Percentiles rank a stretch among this genome's conserved stretches.
Evolutionary conservation across 1,284 basidiomycete species (phyloP).

Genomic region (Psilocybe mexicana): DNA sequence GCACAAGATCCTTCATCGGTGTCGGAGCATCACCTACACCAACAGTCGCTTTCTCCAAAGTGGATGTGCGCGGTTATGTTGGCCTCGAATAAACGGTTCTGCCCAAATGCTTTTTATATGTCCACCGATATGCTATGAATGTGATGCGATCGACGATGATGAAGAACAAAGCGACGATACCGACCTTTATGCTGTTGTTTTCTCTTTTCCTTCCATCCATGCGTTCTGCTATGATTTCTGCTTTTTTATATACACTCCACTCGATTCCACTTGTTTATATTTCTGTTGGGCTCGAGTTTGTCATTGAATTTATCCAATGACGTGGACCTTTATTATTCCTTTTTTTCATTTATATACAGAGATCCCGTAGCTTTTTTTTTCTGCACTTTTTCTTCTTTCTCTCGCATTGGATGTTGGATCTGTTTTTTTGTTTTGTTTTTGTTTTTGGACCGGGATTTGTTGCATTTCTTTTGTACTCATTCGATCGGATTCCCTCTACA

Average conservation of each 20-base stretch:
- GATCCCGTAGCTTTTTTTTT: conserved; percentile 10
- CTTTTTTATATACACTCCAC: not conserved
- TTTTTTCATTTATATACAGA: conserved; percentile 11
- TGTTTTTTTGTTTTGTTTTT: conserved; percentile 7
- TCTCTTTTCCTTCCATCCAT: conserved; percentile 1
- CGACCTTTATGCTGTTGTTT: conserved; percentile 2
- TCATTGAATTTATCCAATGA: not conserved
- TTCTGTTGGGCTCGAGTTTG: not conserved
- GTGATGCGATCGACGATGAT: conserved; percentile 1
- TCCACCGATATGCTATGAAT: not conserved
- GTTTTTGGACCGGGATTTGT: conserved; percentile 24
- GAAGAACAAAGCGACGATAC: not conserved
- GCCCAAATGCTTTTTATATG: not conserved
- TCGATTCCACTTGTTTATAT: conserved; percentile 2
- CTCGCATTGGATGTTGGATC: conserved; percentile 4
- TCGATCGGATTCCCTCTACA: conserved; percentile 18
- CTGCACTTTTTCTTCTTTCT: not conserved
- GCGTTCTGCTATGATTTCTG: not conserved
- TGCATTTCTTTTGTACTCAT: conserved; percentile 23
- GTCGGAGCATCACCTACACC: conserved; percentile 67
- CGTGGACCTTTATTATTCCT: conserved; percentile 14
- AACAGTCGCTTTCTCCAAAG: conserved; percentile 79
- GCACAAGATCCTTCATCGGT: conserved; percentile 71
- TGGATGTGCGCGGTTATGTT: conserved; percentile 77
- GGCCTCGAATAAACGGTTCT: conserved; percentile 42